phyloP scores from a whole-genome alignment of 306 rosid species.

The Sesbania bispinosa region DNA sequence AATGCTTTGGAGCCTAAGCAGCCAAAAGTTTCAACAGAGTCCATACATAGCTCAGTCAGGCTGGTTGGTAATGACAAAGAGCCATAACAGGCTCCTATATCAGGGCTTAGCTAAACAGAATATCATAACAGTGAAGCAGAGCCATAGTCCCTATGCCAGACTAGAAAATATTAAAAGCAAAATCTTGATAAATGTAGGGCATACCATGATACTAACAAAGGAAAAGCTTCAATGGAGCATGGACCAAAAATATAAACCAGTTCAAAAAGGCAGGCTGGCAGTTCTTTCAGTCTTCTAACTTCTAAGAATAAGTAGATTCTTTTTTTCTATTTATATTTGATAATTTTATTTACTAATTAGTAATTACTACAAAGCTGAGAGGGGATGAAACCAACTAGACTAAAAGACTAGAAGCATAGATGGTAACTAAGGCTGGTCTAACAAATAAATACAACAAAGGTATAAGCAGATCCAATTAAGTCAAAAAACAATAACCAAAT shows the following conservation, averaged over 20 bases:
- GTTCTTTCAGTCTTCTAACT: not conserved
- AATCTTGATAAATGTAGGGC: not conserved
- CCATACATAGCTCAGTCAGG: slow-evolving; percentile 10
- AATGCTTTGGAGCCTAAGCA: slow-evolving; percentile 7
- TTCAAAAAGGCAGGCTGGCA: not conserved
- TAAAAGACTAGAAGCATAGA: not conserved
- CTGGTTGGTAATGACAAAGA: slow-evolving; percentile 1
- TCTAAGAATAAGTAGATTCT: not conserved
- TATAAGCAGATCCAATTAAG: not conserved
- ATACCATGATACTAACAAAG: not conserved
- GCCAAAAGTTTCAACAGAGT: slow-evolving; percentile 9
- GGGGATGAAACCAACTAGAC: not conserved
- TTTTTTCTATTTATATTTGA: not conserved
- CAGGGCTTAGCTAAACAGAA: not conserved
- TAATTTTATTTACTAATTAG: not conserved
- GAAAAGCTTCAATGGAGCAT: not conserved
- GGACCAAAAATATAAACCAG: not conserved
- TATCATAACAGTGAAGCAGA: slow-evolving; percentile 18
- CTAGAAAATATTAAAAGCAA: not conserved
- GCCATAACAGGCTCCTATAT: slow-evolving; percentile 5
- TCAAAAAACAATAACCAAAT: slow-evolving; percentile 3
- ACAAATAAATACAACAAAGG: slow-evolving; percentile 11
- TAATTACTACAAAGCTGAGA: not conserved
- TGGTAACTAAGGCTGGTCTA: not conserved
- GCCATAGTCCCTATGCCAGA: slow-evolving; percentile 8